These are phyloP conservation scores for Cercospora sesami DNA, from an alignment of 2,329 filamentous ascomycete species.

Conservation along the genomic window DNA sequence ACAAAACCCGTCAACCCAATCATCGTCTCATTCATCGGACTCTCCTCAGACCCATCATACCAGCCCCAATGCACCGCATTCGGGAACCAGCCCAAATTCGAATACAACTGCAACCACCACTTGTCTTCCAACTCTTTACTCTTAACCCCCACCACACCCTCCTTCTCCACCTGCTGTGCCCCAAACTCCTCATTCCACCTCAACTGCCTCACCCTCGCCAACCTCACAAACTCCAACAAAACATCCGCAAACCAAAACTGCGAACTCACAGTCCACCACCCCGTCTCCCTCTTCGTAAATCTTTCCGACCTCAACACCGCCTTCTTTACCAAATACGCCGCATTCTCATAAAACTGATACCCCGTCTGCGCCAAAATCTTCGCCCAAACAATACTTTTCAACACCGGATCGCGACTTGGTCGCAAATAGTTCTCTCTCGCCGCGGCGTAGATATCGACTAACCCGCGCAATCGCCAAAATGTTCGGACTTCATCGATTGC, in stretches of 20 bases:
- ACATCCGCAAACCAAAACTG: constrained; percentile 81
- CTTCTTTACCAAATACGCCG: constrained; percentile 72
- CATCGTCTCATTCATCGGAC: constrained; percentile 55
- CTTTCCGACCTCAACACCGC: constrained; percentile 58
- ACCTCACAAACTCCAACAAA: constrained; percentile 68
- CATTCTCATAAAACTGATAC: constrained; percentile 83
- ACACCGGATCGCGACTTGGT: constrained; percentile 46
- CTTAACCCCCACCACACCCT: constrained; percentile 33
- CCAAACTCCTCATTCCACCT: constrained; percentile 37
- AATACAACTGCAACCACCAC: constrained; percentile 67
- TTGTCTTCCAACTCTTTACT: constrained; percentile 39
- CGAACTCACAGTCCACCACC: constrained; percentile 69
- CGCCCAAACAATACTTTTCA: constrained; percentile 60
- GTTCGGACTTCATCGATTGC: constrained; percentile 71
- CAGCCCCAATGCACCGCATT: constrained; percentile 82
- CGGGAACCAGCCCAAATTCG: constrained; percentile 75
- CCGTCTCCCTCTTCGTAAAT: constrained; percentile 51
- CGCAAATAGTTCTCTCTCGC: constrained; percentile 48
- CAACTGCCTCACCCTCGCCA: constrained; percentile 52
- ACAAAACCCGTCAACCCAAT: constrained; percentile 61
- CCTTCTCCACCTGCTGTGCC: constrained; percentile 44
- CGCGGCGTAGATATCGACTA: constrained; percentile 72
- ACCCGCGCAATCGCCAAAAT: constrained; percentile 73
- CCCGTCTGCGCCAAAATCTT: constrained; percentile 67
- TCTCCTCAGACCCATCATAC: constrained; percentile 58